Evolutionary conservation across 148 eudicot species (phyloP).

Genomic region (Cornus kousa): DNA sequence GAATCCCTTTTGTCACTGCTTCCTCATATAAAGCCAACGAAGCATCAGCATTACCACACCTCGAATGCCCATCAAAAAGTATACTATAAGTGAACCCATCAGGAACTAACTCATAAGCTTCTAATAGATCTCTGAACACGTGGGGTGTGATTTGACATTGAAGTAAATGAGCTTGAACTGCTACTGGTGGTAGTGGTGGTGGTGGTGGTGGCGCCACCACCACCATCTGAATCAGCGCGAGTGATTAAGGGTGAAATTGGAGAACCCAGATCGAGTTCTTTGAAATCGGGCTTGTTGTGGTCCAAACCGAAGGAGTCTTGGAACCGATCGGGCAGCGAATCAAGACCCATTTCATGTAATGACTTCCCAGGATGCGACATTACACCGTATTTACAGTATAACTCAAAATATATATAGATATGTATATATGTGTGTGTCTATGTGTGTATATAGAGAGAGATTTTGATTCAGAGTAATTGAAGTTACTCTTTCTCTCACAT

Average conservation of each 20-base stretch:
- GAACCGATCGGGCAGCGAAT: conserved; percentile 5
- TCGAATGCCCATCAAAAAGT: conserved; percentile 64
- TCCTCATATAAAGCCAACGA: conserved; percentile 49
- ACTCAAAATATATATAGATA: not conserved
- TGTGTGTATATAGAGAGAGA: not conserved
- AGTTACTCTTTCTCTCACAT: not conserved
- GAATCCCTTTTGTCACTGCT: conserved; percentile 33
- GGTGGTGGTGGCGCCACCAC: not conserved
- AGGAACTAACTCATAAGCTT: conserved; percentile 46
- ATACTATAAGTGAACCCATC: conserved; percentile 72
- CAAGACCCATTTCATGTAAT: conserved; percentile 17
- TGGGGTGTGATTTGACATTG: not conserved
- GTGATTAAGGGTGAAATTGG: not conserved
- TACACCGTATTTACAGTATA: not conserved
- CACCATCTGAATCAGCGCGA: conserved; percentile 6
- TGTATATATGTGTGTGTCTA: too few species aligned
- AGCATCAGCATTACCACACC: conserved; percentile 42
- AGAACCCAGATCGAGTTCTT: conserved; percentile 28
- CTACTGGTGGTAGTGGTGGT: not conserved
- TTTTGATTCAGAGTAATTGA: not conserved
- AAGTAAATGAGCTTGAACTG: not conserved
- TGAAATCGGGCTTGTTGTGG: conserved; percentile 34
- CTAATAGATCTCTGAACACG: conserved; percentile 3
- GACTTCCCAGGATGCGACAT: conserved; percentile 23
- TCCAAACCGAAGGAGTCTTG: conserved; percentile 1